phyloP scores from a whole-genome alignment of 2,329 filamentous ascomycete species.

The Alternaria ethzedia region DNA sequence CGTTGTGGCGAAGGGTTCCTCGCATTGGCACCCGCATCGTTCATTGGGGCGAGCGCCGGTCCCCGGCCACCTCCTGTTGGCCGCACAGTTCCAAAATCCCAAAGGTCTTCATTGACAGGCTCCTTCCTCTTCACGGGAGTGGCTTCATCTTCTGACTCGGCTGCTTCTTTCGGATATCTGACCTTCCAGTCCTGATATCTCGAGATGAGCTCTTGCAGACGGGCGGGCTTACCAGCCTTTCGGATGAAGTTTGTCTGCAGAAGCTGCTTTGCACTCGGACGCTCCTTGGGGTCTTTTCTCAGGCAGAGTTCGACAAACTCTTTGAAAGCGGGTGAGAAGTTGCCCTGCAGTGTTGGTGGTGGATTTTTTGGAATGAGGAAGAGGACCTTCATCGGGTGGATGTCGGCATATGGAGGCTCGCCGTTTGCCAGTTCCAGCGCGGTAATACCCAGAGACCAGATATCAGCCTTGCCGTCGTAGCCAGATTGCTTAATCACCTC shows the following conservation, averaged over 20 bases:
- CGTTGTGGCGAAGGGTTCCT: slow-evolving; percentile 54
- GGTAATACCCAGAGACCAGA: slow-evolving; percentile 96
- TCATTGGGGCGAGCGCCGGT: slow-evolving; percentile 73
- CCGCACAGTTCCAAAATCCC: slow-evolving; percentile 97
- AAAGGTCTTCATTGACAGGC: slow-evolving; percentile 80
- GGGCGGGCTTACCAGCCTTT: slow-evolving; percentile 93
- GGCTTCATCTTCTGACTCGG: slow-evolving; percentile 50
- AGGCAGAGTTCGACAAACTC: slow-evolving; percentile 70
- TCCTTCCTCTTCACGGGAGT: slow-evolving; percentile 47
- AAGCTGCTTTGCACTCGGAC: slow-evolving; percentile 85
- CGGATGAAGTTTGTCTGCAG: slow-evolving; percentile 90
- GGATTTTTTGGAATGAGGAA: slow-evolving; percentile 96
- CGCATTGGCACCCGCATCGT: slow-evolving; percentile 80
- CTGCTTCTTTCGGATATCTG: slow-evolving; percentile 74
- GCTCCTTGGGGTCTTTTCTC: slow-evolving; percentile 85
- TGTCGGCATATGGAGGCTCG: slow-evolving; percentile 93
- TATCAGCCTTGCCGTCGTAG: slow-evolving; percentile 97
- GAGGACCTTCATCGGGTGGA: slow-evolving; percentile 97
- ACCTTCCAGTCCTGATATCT: slow-evolving; percentile 86
- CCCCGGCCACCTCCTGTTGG: slow-evolving; percentile 63
- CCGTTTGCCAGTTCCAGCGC: slow-evolving; percentile 90
- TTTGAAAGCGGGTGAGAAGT: slow-evolving; percentile 57
- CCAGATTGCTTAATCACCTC: slow-evolving; percentile 99
- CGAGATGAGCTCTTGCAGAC: slow-evolving; percentile 94
- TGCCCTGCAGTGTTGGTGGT: slow-evolving; percentile 71